phyloP scores from a whole-genome alignment of 2,329 filamentous ascomycete species.

The Zymoseptoria pseudotritici region DNA sequence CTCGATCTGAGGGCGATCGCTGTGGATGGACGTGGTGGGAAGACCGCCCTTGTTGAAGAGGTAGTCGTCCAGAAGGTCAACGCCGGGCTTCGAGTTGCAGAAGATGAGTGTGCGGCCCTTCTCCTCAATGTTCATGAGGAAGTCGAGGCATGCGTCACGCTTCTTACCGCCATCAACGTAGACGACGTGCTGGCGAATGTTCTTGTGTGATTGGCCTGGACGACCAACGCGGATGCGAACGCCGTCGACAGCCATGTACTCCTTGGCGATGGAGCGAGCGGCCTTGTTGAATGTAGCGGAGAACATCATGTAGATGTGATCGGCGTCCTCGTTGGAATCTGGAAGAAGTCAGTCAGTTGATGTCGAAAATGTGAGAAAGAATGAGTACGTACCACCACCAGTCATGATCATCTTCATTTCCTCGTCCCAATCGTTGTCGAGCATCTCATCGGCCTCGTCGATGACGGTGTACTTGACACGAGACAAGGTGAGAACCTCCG shows the following conservation, averaged over 20 bases:
- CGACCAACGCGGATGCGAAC: slow-evolving; percentile 81
- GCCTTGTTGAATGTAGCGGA: slow-evolving; percentile 87
- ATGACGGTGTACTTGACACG: slow-evolving; percentile 77
- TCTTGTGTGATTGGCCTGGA: slow-evolving; percentile 65
- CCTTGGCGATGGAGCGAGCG: slow-evolving; percentile 66
- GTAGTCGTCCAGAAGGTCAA: slow-evolving; percentile 81
- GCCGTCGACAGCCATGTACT: slow-evolving; percentile 66
- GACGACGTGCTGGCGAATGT: slow-evolving; percentile 72
- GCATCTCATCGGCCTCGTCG: slow-evolving; percentile 92
- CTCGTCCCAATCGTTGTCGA: slow-evolving; percentile 67
- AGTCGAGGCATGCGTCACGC: slow-evolving; percentile 60
- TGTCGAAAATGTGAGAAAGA: background rate
- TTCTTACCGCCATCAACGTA: slow-evolving; percentile 61
- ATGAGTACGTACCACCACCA: slow-evolving; percentile 61
- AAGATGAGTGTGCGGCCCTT: slow-evolving; percentile 82
- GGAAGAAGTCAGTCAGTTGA: slow-evolving; percentile 10
- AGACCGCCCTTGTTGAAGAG: slow-evolving; percentile 66
- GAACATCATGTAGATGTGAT: slow-evolving; percentile 71
- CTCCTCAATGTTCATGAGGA: slow-evolving; percentile 57
- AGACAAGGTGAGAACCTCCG: slow-evolving; percentile 59
- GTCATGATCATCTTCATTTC: slow-evolving; percentile 69
- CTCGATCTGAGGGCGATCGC: slow-evolving; percentile 79
- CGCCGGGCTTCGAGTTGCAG: slow-evolving; percentile 70
- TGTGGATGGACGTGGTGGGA: slow-evolving; percentile 82
- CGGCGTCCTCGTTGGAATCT: slow-evolving; percentile 68